phyloP scores from a whole-genome alignment of 23 red algal genomes.

The Gracilariopsis chorda region DNA sequence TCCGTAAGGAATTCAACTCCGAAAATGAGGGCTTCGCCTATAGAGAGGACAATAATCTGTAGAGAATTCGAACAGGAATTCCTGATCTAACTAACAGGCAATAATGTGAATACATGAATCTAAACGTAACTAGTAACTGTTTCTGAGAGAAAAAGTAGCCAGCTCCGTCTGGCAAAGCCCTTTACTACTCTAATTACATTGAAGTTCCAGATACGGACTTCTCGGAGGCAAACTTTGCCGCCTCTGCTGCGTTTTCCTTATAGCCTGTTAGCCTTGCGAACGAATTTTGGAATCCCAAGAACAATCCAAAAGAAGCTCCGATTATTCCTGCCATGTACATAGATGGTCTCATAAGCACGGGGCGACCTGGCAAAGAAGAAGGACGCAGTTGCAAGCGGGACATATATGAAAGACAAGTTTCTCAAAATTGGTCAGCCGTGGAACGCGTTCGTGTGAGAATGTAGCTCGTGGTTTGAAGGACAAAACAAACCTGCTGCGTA shows the following conservation, averaged over 20 bases:
- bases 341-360: constrained; percentile 50
- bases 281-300: constrained; percentile 44
- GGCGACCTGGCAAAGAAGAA: constrained; percentile 20
- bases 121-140: background rate
- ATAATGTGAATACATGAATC: constrained; percentile 7
- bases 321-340: constrained; percentile 43
- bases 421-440: background rate
- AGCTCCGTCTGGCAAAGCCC: background rate
- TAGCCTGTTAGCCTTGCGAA: constrained; percentile 57
- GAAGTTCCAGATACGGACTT: background rate
- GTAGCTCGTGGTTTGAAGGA: background rate
- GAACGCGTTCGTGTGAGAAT: background rate
- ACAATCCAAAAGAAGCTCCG: constrained; percentile 40
- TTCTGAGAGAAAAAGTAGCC: background rate
- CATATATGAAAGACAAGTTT: background rate
- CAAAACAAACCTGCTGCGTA: constrained; percentile 57
- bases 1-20: constrained; percentile 27
- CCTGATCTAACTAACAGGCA: constrained; percentile 16
- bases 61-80: constrained; percentile 59
- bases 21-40: constrained; percentile 36
- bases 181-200: constrained; percentile 1
- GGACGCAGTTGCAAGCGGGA: background rate
- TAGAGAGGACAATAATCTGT: constrained; percentile 38
- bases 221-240: constrained; percentile 15
- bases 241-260: constrained; percentile 25